Percentiles rank a stretch among this genome's conserved stretches.
These are phyloP conservation scores for Teratosphaeria epicoccoides DNA, from an alignment of 2,329 filamentous ascomycete species.

Conservation along the genomic window DNA sequence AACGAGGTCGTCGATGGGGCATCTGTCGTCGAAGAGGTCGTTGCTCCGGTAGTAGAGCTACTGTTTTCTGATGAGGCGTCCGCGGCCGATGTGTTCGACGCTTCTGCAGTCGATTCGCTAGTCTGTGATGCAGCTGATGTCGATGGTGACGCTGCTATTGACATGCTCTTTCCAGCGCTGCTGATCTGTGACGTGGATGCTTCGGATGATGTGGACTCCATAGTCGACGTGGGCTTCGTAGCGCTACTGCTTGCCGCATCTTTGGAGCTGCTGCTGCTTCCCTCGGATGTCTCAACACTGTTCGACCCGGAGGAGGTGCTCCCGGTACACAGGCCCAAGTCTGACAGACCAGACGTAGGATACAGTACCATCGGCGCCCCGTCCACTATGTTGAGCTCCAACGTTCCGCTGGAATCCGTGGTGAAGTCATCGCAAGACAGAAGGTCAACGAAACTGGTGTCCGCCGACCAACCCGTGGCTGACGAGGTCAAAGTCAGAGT, in stretches of 20 bases:
- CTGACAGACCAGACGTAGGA: conserved; percentile 13
- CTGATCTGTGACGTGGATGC: too few species aligned
- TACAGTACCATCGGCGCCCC: conserved; percentile 30
- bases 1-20: not conserved
- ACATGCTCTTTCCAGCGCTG: too few species aligned
- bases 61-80: too few species aligned
- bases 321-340: not conserved
- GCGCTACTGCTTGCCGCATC: not conserved
- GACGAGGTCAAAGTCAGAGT: conserved; percentile 14
- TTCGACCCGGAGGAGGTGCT: not conserved
- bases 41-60: too few species aligned
- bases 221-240: too few species aligned
- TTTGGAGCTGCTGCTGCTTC: not conserved
- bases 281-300: not conserved
- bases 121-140: not conserved
- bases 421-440: conserved; percentile 25
- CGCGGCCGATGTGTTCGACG: too few species aligned
- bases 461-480: conserved; percentile 15
- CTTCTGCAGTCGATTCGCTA: too few species aligned
- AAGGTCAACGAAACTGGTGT: conserved; percentile 28
- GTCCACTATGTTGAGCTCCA: conserved; percentile 26
- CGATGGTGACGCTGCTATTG: too few species aligned
- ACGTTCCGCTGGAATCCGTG: conserved; percentile 17
- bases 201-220: too few species aligned
- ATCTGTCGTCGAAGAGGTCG: not conserved